Base-by-base conservation (phyloP, 306 rosid species). In the Benincasa hispida region DNA sequence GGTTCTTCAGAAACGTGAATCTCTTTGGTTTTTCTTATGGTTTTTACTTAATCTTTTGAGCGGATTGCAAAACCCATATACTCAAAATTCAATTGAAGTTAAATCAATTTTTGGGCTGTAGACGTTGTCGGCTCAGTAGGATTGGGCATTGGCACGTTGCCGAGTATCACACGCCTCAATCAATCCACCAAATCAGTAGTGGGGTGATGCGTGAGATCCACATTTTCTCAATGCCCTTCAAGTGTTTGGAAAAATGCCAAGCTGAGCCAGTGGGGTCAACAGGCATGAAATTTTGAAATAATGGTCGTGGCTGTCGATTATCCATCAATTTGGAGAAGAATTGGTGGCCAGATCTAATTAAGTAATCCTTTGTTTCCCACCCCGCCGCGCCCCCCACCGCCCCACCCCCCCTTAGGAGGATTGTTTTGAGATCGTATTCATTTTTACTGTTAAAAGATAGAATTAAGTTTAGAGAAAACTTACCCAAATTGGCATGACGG, bases 201-300 rank as follows among this genome's bases (percentile, higher is more conserved):
- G 76, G 75, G 74, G 34, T 10, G 76, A 72, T 48, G 76, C 76
- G 60, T 72, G 76, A 72, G 45, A 50, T 50, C 60, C 76, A 72
- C 76, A 72, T 15, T 50, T 51, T 30, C 28, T 51, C 28, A 72
- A 50, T 24, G 76, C 3, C 76, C n/a, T 48, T 50, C 1, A 72
- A 51, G 61, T 72, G 76, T 72, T 72, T 30, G 76, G 51, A 9
- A 19, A 72, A 72, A 28, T 72, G 76, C 76, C 76, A 72, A 72
- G 19, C 76, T 15, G 30, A 51, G 19, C 57, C 19, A 19, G 76
- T 72, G 41, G 76, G 76, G 76, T 30, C 76, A 72, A 72, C 61
- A 2, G 15, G 76, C 19, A 10, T 72, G 61, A 51, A 9, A 28
- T 10, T 51, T 28, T 51, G 18, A 48, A 72, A n/a, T 51, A 28